These are phyloP conservation scores for Phyllosticta capitalensis DNA, from an alignment of 2,329 filamentous ascomycete species.

Conservation along the genomic window DNA sequence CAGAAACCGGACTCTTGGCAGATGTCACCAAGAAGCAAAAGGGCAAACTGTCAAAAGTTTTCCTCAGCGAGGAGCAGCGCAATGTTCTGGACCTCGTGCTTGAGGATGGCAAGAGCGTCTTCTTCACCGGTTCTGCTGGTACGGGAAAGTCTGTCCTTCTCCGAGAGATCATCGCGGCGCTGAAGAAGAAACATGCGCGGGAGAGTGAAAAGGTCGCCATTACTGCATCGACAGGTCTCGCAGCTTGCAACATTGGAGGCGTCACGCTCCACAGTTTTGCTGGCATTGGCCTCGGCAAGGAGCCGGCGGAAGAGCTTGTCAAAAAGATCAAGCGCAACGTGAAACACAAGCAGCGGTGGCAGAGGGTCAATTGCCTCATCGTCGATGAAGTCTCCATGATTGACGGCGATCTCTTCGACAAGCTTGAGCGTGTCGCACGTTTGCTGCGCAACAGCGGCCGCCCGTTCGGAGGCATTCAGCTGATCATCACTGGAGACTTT, in stretches of 20 bases:
- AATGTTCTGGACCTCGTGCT: conserved; percentile 76
- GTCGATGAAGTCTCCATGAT: conserved; percentile 99
- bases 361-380: conserved; percentile 76
- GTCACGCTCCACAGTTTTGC: conserved; percentile 94
- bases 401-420: conserved; percentile 93
- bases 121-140: conserved; percentile 93
- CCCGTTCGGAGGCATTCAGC: conserved; percentile 90
- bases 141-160: conserved; percentile 96
- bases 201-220: conserved; percentile 83
- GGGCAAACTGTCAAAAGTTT: conserved; percentile 46
- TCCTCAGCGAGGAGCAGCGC: conserved; percentile 77
- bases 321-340: conserved; percentile 84
- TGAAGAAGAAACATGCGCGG: conserved; percentile 65
- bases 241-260: conserved; percentile 92
- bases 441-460: conserved; percentile 80
- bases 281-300: conserved; percentile 91
- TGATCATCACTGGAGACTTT: conserved; percentile 94
- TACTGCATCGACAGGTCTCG: conserved; percentile 89
- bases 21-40: conserved; percentile 39
- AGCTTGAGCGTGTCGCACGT: conserved; percentile 79
- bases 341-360: conserved; percentile 83
- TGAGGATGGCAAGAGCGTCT: conserved; percentile 74
- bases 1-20: conserved; percentile 25
- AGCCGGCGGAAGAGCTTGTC: conserved; percentile 66
- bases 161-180: conserved; percentile 73